These are phyloP conservation scores for Goffeauzyma gilvescens DNA, from an alignment of 768 basidiomycete species.

Conservation along the genomic window DNA sequence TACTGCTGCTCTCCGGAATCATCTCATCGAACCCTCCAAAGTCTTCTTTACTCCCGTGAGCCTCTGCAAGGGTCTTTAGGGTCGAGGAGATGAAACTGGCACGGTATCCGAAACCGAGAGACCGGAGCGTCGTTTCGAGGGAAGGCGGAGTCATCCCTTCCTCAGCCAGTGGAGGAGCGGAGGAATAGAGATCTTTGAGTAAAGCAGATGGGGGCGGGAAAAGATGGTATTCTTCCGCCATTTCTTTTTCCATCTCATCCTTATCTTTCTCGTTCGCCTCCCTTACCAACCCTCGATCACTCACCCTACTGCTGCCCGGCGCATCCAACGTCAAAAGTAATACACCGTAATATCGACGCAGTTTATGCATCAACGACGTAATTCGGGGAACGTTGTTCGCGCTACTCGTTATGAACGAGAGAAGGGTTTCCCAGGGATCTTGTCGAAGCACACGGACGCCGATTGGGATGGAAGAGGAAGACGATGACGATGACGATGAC, in stretches of 20 bases:
- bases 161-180: conserved; percentile 8
- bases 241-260: neutral
- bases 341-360: conserved; percentile 59
- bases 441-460: conserved; percentile 78
- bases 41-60: too few species aligned
- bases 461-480: conserved; percentile 40
- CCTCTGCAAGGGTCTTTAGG: conserved; percentile 15
- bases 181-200: conserved; percentile 10
- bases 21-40: neutral
- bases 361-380: conserved; percentile 70
- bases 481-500: too few species aligned
- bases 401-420: conserved; percentile 92
- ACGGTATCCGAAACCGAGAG: conserved; percentile 86
- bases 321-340: conserved; percentile 41
- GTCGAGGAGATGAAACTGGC: conserved; percentile 54
- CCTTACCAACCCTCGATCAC: neutral
- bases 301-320: conserved; percentile 3
- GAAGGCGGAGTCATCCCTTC: conserved; percentile 13
- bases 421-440: conserved; percentile 86
- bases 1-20: neutral
- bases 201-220: conserved; percentile 66
- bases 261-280: neutral
- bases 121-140: conserved; percentile 47
- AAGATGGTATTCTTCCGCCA: conserved; percentile 44
- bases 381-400: conserved; percentile 94